Base-by-base conservation (phyloP, 148 eudicot species). In the Rhododendron henanense region DNA sequence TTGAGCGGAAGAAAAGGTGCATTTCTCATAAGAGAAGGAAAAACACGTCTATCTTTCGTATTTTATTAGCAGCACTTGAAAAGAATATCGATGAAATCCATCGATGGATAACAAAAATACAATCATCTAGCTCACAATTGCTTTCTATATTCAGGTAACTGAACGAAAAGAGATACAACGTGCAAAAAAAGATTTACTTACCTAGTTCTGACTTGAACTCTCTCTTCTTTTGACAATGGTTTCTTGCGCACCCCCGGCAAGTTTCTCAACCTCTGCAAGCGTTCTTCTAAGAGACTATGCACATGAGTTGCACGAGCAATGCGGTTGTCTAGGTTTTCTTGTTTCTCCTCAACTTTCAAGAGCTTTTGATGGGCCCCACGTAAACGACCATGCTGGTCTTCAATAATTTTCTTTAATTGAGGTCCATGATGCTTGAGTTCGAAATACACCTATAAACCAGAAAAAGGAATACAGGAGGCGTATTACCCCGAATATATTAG, bases 341-440 rank as follows among this genome's bases (percentile, higher is more conserved):
- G 95, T 81, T 88, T 91, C 90, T 89, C 91, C 87, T 93, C 98
- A 84, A 93, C 91, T 87, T 90, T 90, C 75, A 74, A 73, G 78
- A 94, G 92, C 91, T 91, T 95, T 88, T 93, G 88, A 75, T 93
- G 93, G 85, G 89, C 92, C 51, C 92, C 94, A 15, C 59, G 89
- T 77, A 93, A 87, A 53, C 95, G 95, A 85, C 86, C 81, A 87
- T 91, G 94, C 91, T 93, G 88, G 51, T 91, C 92, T 81, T 94
- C 95, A 84, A 97, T 88, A 31, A 93, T 93, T 87, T 91, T 93
- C 92, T 97, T 94, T 88, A 92, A 59, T 75, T 92, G 95, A 77
- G 98, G 96, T 39, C 94, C 98, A 84, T 94, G 99, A 88, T 93
- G 96, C 90, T 95, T 90, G 90, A 97, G 94, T 89, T 95, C 99